phyloP scores from a whole-genome alignment of 768 basidiomycete genomes.

The Tylopilus plumbeoviolaceoides region DNA sequence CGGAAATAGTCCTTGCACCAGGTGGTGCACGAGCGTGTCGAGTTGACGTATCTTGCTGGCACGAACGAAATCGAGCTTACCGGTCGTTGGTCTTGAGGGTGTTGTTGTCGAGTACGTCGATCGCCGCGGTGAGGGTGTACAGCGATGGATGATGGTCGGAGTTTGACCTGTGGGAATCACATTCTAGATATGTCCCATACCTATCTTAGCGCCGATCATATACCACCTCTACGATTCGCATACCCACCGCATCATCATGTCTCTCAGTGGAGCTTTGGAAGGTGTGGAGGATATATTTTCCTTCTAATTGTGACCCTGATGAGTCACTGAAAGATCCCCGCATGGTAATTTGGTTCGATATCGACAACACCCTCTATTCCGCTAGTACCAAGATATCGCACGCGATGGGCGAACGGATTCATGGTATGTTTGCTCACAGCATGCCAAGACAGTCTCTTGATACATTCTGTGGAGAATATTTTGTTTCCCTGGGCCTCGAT shows the following conservation, averaged over 20 bases:
- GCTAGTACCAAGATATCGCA: slow-evolving; percentile 69
- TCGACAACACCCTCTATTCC: slow-evolving; percentile 87
- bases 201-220: not conserved
- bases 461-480: slow-evolving; percentile 52
- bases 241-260: slow-evolving; percentile 27
- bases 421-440: slow-evolving; percentile 42
- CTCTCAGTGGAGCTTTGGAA: slow-evolving; percentile 19
- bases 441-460: not conserved
- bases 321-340: slow-evolving; percentile 46
- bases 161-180: slow-evolving; percentile 23
- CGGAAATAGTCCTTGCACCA: slow-evolving; percentile 14
- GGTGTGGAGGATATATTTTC: slow-evolving; percentile 12
- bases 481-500: slow-evolving; percentile 61
- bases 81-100: slow-evolving; percentile 42
- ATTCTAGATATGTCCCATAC: slow-evolving; percentile 15
- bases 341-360: slow-evolving; percentile 73
- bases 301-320: slow-evolving; percentile 1
- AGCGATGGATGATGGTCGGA: slow-evolving; percentile 18
- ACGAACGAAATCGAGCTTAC: slow-evolving; percentile 34
- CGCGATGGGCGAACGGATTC: slow-evolving; percentile 76
- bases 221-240: slow-evolving; percentile 9
- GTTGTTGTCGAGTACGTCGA: slow-evolving; percentile 31
- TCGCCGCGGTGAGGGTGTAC: slow-evolving; percentile 16
- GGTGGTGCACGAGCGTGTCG: not conserved
- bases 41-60: not conserved